Evolutionary conservation across 768 basidiomycete genomes (phyloP).

Genomic region (Scleroderma citrinum): DNA sequence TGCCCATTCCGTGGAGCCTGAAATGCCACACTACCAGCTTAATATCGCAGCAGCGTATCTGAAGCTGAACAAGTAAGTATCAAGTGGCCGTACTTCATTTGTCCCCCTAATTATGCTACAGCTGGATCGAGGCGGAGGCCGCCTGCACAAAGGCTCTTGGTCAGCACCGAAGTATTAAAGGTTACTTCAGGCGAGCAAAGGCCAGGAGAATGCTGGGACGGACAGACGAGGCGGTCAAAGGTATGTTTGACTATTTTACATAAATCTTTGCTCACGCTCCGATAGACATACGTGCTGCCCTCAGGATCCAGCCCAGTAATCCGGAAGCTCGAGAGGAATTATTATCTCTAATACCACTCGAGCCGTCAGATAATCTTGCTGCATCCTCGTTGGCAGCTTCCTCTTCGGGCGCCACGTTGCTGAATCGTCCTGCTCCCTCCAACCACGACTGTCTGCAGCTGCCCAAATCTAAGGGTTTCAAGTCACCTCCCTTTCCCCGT

Average conservation of each 20-base stretch:
- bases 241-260: constrained; percentile 24
- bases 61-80: constrained; percentile 59
- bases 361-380: constrained; percentile 17
- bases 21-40: constrained; percentile 69
- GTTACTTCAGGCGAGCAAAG: constrained; percentile 62
- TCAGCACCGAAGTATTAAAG: constrained; percentile 66
- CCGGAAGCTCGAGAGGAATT: constrained; percentile 57
- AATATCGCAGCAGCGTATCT: constrained; percentile 72
- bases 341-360: constrained; percentile 29
- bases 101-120: constrained; percentile 25
- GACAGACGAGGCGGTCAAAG: constrained; percentile 54
- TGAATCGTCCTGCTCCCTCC: constrained; percentile 8
- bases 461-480: constrained; percentile 36
- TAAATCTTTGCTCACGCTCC: not conserved
- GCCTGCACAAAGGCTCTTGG: constrained; percentile 61
- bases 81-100: constrained; percentile 3
- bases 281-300: constrained; percentile 54
- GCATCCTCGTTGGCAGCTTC: constrained; percentile 25
- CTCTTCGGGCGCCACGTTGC: constrained; percentile 9
- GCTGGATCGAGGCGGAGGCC: constrained; percentile 67
- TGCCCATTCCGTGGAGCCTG: constrained; percentile 61
- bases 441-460: constrained; percentile 32
- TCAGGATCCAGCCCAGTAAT: constrained; percentile 61
- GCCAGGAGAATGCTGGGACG: constrained; percentile 57
- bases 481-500: constrained; percentile 48